Conservation (phyloP, 106 monocot genomes). For the Dendrobium chrysotoxum region DNA sequence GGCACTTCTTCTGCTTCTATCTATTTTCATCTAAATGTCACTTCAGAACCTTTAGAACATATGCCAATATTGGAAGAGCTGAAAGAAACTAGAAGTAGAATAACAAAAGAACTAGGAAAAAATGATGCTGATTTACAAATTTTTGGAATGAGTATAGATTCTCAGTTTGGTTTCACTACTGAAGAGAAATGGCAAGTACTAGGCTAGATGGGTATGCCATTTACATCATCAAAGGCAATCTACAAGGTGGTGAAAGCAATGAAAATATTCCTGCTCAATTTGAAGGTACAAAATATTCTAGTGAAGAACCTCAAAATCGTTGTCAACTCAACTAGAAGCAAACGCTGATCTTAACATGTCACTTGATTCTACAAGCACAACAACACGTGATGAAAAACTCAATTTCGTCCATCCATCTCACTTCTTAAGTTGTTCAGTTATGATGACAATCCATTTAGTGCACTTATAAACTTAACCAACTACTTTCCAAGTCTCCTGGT, state of each 20-base stretch:
- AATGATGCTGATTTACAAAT: too few species aligned
- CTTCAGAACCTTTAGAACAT: conserved; percentile 11
- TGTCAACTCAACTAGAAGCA: conserved; percentile 1
- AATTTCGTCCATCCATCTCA: conserved; percentile 17
- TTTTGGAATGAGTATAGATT: not conserved
- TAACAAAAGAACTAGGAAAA: not conserved
- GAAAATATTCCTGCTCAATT: not conserved
- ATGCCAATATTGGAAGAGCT: conserved; percentile 12
- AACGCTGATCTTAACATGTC: conserved; percentile 13
- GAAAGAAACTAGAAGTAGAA: conserved; percentile 10
- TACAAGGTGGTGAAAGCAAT: conserved; percentile 6
- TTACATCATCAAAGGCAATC: conserved; percentile 7
- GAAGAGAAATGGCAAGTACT: not conserved
- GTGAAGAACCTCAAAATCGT: not conserved
- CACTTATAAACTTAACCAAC: conserved; percentile 30
- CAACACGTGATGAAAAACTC: conserved; percentile 3
- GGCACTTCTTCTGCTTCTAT: conserved; percentile 19
- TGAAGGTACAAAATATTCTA: not conserved
- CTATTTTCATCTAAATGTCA: conserved; percentile 9
- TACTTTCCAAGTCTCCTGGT: conserved; percentile 42
- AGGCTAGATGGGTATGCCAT: not conserved
- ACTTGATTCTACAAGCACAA: conserved; percentile 10
- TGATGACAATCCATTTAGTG: conserved; percentile 27
- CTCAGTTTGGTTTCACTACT: not conserved
- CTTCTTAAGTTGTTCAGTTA: conserved; percentile 17